Evolutionary conservation across 352 stramenopile genomes (phyloP), one percentile per base, ranked within the genome.

Genomic region (Hyaloperonospora brassicae): DNA sequence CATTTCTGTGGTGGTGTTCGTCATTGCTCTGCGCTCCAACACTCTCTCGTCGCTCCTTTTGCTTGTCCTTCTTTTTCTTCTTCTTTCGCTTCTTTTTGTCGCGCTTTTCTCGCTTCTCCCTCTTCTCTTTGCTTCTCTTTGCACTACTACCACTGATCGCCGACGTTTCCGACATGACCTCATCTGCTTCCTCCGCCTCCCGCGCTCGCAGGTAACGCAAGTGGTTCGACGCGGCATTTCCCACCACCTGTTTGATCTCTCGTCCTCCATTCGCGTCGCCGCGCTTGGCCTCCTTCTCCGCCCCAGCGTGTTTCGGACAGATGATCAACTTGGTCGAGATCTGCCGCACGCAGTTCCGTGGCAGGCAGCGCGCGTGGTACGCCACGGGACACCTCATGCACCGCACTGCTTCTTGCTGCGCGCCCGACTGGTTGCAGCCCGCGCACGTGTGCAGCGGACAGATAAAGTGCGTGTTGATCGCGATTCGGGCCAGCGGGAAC

Each of bases 401-500:
- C n/a, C 76, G 62, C 30, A 93, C 82, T 0, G 80, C 76, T 47
- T 91, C 80, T 53, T 87, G 84, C 64, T 88, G 82, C 14, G 76
- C 78, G 9, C 80, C 80, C 8, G 80, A 90, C 36, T 87, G 76
- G 35, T 82, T 82, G 64, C 80, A 90, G 1, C 70, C 68, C 10
- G 79, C 73, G 36, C 83, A 93, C 45, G 83, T 93, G 51, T 93
- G 83, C 17, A 93, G 64, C 31, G 84, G 81, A 51, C 84, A 93
- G 43, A 93, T 93, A 51, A 93, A 93, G 54, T 86, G 73, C 45
- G 76, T 74, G 54, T 81, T 83, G 50, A 89, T 87, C 12, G 83
- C 81, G 47, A 75, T 75, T 17, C 84, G 61, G 5, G 84, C 83
- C 36, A 93, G 63, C 43, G 84, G 77, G 46, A 90, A 76, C 46